These are phyloP conservation scores for Crithidia thermophila DNA, from an alignment of 208 protist genomes.

Conservation along the genomic window DNA sequence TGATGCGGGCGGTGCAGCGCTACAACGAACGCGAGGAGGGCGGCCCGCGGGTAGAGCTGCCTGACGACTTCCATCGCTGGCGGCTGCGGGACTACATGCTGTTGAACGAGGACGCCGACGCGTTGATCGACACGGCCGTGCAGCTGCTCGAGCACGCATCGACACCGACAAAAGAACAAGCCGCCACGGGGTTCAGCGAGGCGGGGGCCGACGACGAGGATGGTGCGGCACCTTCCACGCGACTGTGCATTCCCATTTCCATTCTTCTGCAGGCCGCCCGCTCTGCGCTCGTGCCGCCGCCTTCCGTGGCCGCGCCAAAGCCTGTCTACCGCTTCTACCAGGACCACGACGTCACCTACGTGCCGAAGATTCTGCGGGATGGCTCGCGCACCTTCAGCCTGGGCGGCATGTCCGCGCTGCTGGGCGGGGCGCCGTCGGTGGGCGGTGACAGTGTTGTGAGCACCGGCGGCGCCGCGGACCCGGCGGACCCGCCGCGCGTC, in stretches of 20 bases:
- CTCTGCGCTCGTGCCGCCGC: conserved; percentile 32
- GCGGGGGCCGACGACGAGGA: not conserved
- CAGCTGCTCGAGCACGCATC: conserved; percentile 35
- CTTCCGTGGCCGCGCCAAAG: conserved; percentile 23
- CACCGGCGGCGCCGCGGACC: conserved; percentile 18
- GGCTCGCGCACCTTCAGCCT: conserved; percentile 75
- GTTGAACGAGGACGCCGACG: conserved; percentile 49
- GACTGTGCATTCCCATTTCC: conserved; percentile 26
- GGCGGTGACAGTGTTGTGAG: conserved; percentile 10
- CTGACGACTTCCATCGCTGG: conserved; percentile 68
- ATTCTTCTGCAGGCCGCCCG: conserved; percentile 53
- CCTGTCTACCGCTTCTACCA: conserved; percentile 64
- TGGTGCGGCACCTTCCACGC: not conserved
- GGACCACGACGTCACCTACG: conserved; percentile 72
- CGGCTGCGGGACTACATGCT: conserved; percentile 64
- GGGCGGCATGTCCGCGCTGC: conserved; percentile 32
- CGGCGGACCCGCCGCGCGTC: conserved; percentile 47
- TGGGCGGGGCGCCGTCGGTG: not conserved
- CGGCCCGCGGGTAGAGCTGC: conserved; percentile 30
- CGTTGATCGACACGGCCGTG: conserved; percentile 48
- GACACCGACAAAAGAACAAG: conserved; percentile 3
- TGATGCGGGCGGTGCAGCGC: conserved; percentile 60
- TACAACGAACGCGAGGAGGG: conserved; percentile 34
- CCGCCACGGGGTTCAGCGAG: not conserved
- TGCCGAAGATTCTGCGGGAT: conserved; percentile 66